phyloP scores from a whole-genome alignment of 805 yeast species.

The Wickerhamomyces sydowiorum region DNA sequence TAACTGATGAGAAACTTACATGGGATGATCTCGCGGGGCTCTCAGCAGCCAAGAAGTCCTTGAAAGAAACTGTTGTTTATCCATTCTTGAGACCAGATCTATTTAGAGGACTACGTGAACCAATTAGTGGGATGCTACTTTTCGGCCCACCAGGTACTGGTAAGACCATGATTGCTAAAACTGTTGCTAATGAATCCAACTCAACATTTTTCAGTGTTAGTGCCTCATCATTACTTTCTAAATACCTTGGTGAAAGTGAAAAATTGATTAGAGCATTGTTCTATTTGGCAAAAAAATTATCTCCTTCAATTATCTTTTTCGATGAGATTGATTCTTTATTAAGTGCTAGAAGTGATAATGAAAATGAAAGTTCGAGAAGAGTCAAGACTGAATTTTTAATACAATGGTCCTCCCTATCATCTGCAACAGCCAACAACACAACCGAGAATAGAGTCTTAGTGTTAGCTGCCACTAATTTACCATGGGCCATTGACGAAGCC shows the following conservation, averaged over 20 bases:
- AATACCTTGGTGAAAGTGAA: conserved; percentile 81
- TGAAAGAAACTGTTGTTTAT: conserved; percentile 94
- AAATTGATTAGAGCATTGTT: conserved; percentile 88
- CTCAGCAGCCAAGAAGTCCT: conserved; percentile 77
- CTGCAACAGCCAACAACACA: conserved; percentile 61
- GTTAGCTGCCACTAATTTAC: conserved; percentile 91
- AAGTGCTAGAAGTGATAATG: conserved; percentile 73
- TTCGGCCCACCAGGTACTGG: conserved; percentile 99
- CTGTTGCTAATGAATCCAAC: conserved; percentile 94
- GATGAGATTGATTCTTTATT: conserved; percentile 93
- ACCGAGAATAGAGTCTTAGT: conserved; percentile 62
- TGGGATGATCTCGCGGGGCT: conserved; percentile 98
- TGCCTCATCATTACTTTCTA: conserved; percentile 85
- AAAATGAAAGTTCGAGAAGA: conserved; percentile 84
- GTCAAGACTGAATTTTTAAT: conserved; percentile 91
- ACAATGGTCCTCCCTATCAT: conserved; percentile 91
- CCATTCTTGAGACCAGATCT: conserved; percentile 93
- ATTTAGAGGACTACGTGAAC: conserved; percentile 88
- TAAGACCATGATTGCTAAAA: conserved; percentile 95
- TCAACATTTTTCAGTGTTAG: conserved; percentile 91
- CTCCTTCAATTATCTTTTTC: conserved; percentile 92
- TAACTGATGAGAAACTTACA: conserved; percentile 86
- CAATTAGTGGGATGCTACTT: conserved; percentile 91
- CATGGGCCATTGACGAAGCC: conserved; percentile 98
- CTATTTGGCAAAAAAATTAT: conserved; percentile 74